Percentiles rank a stretch among this genome's conserved stretches.
phyloP scores from a whole-genome alignment of 305 asterid species.

The Fraxinus sp. region DNA sequence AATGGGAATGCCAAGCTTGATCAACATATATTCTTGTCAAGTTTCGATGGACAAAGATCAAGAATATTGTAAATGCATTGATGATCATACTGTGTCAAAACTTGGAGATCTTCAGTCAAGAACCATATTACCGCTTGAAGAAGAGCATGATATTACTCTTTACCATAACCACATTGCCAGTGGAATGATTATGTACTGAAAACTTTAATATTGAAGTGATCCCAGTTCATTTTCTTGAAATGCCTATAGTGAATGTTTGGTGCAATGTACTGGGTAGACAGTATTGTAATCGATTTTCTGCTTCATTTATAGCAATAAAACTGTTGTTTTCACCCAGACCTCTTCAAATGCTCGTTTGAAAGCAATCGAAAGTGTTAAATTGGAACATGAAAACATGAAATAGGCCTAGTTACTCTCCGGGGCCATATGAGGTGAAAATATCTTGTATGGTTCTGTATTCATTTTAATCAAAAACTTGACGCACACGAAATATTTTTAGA shows the following conservation, averaged over 20 bases:
- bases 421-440: neutral
- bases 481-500: neutral
- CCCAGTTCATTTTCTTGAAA: neutral
- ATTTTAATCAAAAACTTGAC: neutral
- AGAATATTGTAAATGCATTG: slow-evolving; percentile 40
- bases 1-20: slow-evolving; percentile 30
- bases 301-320: neutral
- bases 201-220: neutral
- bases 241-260: neutral
- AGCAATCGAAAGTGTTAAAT: neutral
- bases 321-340: neutral
- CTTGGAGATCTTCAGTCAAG: neutral
- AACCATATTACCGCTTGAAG: neutral
- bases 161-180: slow-evolving; percentile 17
- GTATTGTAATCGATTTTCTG: neutral
- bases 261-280: neutral
- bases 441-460: neutral
- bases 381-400: neutral
- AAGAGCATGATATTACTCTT: slow-evolving; percentile 33
- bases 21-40: slow-evolving; percentile 7
- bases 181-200: neutral
- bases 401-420: neutral
- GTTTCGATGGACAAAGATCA: slow-evolving; percentile 26
- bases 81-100: slow-evolving; percentile 13
- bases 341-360: neutral